phyloP scores from a whole-genome alignment of 2,329 filamentous ascomycete genomes.

The Penicillium frequentans region DNA sequence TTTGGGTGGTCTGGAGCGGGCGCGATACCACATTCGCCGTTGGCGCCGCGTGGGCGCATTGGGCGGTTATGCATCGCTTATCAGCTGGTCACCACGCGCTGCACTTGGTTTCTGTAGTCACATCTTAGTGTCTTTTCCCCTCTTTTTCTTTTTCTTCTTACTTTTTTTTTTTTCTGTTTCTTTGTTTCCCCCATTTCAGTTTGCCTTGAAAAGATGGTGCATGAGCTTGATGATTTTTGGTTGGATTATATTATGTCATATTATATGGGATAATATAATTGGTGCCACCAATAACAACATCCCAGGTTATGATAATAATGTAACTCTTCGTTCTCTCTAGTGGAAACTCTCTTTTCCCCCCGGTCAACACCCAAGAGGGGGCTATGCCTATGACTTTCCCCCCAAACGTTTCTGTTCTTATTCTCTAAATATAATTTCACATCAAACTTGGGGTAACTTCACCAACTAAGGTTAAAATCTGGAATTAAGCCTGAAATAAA shows the following conservation, averaged over 20 bases:
- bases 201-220: background rate
- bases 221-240: too few species aligned
- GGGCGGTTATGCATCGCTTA: conserved; percentile 26
- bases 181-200: background rate
- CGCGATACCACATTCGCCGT: conserved; percentile 5
- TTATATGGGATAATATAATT: too few species aligned
- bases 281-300: too few species aligned
- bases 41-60: conserved; percentile 17
- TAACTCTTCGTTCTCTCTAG: background rate
- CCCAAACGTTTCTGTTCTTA: background rate
- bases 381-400: too few species aligned
- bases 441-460: too few species aligned
- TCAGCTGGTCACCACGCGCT: conserved; percentile 12
- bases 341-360: background rate
- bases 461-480: too few species aligned
- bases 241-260: too few species aligned
- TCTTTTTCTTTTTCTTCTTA: background rate
- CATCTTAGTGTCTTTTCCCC: background rate
- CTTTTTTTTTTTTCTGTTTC: background rate
- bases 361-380: too few species aligned
- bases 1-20: background rate
- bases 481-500: too few species aligned
- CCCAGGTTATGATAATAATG: too few species aligned
- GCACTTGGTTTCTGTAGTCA: background rate
- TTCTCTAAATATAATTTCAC: too few species aligned